A percentile compares a stretch with the other conserved stretches of the same genome.
Evolutionary conservation across 768 basidiomycete genomes (phyloP).

Genomic region (Russula dissimulans): DNA sequence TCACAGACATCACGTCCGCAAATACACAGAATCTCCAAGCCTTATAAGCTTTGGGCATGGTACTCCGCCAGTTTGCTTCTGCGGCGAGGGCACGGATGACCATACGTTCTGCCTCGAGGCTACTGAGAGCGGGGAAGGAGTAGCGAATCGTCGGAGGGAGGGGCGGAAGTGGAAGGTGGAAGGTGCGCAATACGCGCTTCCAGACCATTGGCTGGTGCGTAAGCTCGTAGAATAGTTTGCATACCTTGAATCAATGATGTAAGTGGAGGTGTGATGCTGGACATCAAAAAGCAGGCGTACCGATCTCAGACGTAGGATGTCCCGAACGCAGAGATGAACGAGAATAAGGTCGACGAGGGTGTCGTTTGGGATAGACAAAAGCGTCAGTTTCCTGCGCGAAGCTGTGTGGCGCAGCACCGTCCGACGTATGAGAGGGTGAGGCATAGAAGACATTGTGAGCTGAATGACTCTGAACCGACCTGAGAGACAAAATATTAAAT

Average conservation of each 20-base stretch:
- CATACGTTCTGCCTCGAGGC: slow-evolving; percentile 18
- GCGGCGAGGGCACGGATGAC: slow-evolving; percentile 15
- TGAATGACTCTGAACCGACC: background rate
- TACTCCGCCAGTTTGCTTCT: slow-evolving; percentile 20
- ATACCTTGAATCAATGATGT: slow-evolving; percentile 8
- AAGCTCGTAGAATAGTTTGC: slow-evolving; percentile 12
- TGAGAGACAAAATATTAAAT: slow-evolving; percentile 5
- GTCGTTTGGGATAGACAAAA: slow-evolving; percentile 13
- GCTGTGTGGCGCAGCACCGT: background rate
- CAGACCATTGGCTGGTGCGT: slow-evolving; percentile 19
- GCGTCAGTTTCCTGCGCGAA: background rate
- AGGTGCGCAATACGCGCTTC: slow-evolving; percentile 17
- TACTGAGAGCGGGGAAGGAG: slow-evolving; percentile 12
- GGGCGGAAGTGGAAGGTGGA: slow-evolving; percentile 18
- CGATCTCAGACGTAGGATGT: slow-evolving; percentile 17
- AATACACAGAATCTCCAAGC: slow-evolving; percentile 12
- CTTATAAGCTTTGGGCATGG: slow-evolving; percentile 8
- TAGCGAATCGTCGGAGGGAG: slow-evolving; percentile 17
- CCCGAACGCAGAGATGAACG: slow-evolving; percentile 16
- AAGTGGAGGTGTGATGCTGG: background rate
- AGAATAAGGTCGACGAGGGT: slow-evolving; percentile 17
- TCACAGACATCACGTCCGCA: slow-evolving; percentile 14
- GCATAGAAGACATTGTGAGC: background rate
- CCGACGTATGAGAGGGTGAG: slow-evolving; percentile 9
- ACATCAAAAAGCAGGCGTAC: background rate